Conservation (phyloP, 805 yeast species). For the Kazachstania africana region DNA sequence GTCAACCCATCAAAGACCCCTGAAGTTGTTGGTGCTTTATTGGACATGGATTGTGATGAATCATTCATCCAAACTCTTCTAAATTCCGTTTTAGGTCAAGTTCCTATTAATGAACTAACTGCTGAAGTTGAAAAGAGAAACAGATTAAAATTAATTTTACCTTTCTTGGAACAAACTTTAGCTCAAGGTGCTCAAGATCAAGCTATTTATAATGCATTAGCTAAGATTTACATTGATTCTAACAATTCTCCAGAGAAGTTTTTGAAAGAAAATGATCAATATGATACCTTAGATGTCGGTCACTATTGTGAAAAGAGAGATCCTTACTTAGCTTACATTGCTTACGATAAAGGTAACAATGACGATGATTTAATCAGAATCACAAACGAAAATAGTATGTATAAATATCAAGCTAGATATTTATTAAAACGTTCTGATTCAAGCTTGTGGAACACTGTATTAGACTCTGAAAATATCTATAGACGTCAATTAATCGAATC, state of each 20-base stretch:
- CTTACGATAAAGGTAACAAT: slow-evolving; percentile 89
- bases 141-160: slow-evolving; percentile 80
- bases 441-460: slow-evolving; percentile 69
- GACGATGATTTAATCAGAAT: slow-evolving; percentile 82
- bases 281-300: slow-evolving; percentile 93
- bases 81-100: slow-evolving; percentile 83
- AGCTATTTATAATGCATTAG: slow-evolving; percentile 88
- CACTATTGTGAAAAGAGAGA: slow-evolving; percentile 98
- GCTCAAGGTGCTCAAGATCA: slow-evolving; percentile 77
- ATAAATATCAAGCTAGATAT: slow-evolving; percentile 97
- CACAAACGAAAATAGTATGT: slow-evolving; percentile 96
- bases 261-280: slow-evolving; percentile 77
- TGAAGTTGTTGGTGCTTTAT: slow-evolving; percentile 88
- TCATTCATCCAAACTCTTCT: slow-evolving; percentile 67
- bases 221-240: slow-evolving; percentile 94
- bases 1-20: slow-evolving; percentile 95
- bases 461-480: slow-evolving; percentile 65
- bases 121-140: slow-evolving; percentile 94
- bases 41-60: slow-evolving; percentile 97
- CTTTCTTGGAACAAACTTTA: slow-evolving; percentile 83
- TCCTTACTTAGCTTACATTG: slow-evolving; percentile 94
- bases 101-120: slow-evolving; percentile 81
- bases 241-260: slow-evolving; percentile 97
- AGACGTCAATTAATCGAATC: slow-evolving; percentile 89
- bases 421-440: slow-evolving; percentile 80